Conservation (phyloP, 2,329 filamentous ascomycete species). For the Aspergillus viridinutans region DNA sequence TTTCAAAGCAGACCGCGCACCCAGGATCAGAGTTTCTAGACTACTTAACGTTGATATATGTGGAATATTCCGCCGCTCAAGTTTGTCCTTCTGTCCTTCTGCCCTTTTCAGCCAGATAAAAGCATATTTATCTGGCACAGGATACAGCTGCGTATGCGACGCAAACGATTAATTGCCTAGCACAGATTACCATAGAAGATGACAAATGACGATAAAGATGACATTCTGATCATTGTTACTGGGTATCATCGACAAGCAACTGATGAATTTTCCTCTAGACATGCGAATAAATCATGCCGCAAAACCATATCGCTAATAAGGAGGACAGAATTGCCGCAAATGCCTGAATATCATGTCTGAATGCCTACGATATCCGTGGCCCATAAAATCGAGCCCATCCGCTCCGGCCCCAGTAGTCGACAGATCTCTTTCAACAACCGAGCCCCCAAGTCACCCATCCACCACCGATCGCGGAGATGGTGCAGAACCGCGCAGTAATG, state of each 20-base stretch:
- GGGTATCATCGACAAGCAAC: neutral
- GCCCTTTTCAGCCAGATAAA: too few relatives aligned
- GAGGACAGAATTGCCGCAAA: neutral
- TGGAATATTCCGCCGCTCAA: too few relatives aligned
- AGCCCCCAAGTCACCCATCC: conserved; percentile 6
- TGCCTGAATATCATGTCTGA: neutral
- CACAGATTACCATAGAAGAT: too few relatives aligned
- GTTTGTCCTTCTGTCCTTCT: too few relatives aligned
- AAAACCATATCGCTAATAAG: neutral
- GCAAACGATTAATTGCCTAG: too few relatives aligned
- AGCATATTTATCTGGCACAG: too few relatives aligned
- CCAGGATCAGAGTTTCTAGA: too few relatives aligned
- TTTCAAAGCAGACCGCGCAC: too few relatives aligned
- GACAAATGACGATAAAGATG: neutral
- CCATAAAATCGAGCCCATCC: neutral
- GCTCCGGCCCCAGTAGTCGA: neutral
- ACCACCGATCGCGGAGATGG: conserved; percentile 9
- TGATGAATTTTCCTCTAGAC: neutral
- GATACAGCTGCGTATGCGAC: too few relatives aligned
- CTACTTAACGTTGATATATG: too few relatives aligned
- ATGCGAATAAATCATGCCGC: neutral
- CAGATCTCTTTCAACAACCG: conserved; percentile 4
- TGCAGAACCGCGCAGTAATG: conserved; percentile 10
- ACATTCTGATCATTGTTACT: neutral
- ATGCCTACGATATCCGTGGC: neutral